These are phyloP conservation scores for Melampsora abietis-canadensis DNA, from an alignment of 1,284 basidiomycete species.

Conservation along the genomic window DNA sequence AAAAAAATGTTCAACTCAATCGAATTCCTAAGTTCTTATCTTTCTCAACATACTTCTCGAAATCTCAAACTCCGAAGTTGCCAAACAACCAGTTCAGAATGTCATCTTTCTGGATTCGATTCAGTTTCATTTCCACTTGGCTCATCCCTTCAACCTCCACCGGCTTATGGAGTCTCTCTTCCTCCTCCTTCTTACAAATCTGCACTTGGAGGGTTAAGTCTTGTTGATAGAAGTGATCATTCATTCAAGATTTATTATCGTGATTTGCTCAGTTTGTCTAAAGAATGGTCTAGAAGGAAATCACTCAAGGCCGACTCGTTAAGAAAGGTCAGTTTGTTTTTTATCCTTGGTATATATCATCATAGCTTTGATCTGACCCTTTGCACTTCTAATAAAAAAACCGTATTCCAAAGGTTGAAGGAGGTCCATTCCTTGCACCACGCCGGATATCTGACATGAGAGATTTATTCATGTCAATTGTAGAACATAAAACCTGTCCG, in stretches of 20 bases:
- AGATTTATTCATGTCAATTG: conserved; percentile 38
- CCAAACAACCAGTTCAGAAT: background rate
- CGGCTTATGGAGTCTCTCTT: conserved; percentile 15
- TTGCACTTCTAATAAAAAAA: background rate
- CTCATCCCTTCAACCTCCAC: conserved; percentile 1
- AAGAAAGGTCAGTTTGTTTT: conserved; percentile 17
- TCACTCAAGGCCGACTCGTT: conserved; percentile 12
- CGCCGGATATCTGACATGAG: conserved; percentile 22
- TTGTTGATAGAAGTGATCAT: conserved; percentile 29
- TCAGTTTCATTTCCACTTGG: background rate
- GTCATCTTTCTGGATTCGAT: background rate
- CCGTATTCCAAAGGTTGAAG: background rate
- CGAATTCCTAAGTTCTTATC: conserved; percentile 1
- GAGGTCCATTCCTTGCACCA: conserved; percentile 30
- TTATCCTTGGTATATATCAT: background rate
- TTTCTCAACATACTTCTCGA: background rate
- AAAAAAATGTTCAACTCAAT: background rate
- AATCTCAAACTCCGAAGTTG: background rate
- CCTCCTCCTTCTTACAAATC: conserved; percentile 33
- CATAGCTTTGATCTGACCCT: background rate
- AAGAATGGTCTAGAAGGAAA: conserved; percentile 24
- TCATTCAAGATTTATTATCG: conserved; percentile 39
- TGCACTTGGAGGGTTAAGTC: conserved; percentile 14
- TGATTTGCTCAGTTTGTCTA: conserved; percentile 27
- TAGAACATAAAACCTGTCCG: conserved; percentile 34